A percentile compares a stretch with the other conserved stretches of the same genome.
phyloP scores from a whole-genome alignment of 2,329 filamentous ascomycete genomes.

The Aspergillus sp. region DNA sequence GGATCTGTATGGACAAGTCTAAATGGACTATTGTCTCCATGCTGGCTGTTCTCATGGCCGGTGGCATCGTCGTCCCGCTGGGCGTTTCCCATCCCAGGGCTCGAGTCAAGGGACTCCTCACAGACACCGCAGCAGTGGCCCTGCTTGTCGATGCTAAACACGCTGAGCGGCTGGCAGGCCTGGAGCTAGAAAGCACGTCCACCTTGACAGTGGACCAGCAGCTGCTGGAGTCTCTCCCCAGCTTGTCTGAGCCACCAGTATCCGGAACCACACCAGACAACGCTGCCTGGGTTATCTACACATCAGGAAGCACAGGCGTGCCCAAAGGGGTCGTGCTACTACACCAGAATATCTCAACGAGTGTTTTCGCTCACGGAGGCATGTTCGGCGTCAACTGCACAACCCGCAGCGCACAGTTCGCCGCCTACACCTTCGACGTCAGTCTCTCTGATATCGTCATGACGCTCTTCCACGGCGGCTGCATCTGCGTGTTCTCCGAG shows the following conservation, averaged over 20 bases:
- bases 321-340: not conserved
- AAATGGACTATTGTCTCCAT: conserved; percentile 10
- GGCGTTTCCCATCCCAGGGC: conserved; percentile 1
- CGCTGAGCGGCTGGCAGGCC: not conserved
- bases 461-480: not conserved
- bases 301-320: not conserved
- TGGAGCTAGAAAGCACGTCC: not conserved
- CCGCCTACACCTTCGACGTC: not conserved
- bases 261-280: not conserved
- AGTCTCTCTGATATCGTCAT: not conserved
- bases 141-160: not conserved
- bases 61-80: conserved; percentile 14
- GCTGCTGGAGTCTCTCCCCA: not conserved
- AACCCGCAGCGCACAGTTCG: not conserved
- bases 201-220: not conserved
- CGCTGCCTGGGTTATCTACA: not conserved
- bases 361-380: not conserved
- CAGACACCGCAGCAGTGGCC: not conserved
- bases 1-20: conserved; percentile 14
- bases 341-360: not conserved
- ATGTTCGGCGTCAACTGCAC: not conserved
- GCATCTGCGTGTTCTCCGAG: not conserved
- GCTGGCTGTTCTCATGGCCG: conserved; percentile 12
- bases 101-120: conserved; percentile 20
- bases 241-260: not conserved